Evolutionary conservation across 75 land plant species (phyloP), one percentile per base, ranked within the genome.

Genomic region (Selaginella tamariscina): DNA sequence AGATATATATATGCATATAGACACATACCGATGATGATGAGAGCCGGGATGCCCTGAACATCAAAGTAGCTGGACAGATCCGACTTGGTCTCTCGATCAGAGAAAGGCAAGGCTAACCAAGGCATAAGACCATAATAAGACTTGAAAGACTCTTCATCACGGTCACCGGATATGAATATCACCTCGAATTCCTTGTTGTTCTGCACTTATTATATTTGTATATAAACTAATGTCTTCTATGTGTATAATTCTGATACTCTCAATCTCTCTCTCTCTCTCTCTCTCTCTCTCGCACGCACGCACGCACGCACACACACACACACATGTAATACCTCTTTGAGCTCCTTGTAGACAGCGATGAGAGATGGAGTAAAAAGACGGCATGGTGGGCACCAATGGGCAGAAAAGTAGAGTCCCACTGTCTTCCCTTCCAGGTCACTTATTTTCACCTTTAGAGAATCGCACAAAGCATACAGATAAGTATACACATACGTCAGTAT

Each of bases 71-170:
- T 68, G 29, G 77, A 29, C 0, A 85, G 83, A 1, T 30, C 11
- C 30, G 56, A 72, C 24, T 68, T 73, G 23, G 39, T 54, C 13
- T 65, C 26, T 13, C 22, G 28, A 44, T 82, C 82, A 29, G 70
- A 68, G 30, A 65, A 85, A 1, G 88, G 88, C 56, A 85, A 23
- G 8, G 85, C 83, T 15, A 83, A 79, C 88, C 88, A 85, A 64
- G 88, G 88, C 88, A 85, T 85, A 49, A 69, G 29, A 11, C 27
- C 65, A 56, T 63, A 82, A 60, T 80, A 85, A 2, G 68, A 65
- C 0, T 29, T 39, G 55, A 83, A 85, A 1, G 70, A 9, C 8
- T 62, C 65, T 66, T 80, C 74, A 33, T 85, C 83, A 23, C 71
- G 73, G 81, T 85, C 88, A 65, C 63, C 74, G 2, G 88, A 85